Evolutionary conservation across 2,329 filamentous ascomycete genomes (phyloP), one percentile per base, ranked within the genome.

Genomic region (Acrocalymma vagum): DNA sequence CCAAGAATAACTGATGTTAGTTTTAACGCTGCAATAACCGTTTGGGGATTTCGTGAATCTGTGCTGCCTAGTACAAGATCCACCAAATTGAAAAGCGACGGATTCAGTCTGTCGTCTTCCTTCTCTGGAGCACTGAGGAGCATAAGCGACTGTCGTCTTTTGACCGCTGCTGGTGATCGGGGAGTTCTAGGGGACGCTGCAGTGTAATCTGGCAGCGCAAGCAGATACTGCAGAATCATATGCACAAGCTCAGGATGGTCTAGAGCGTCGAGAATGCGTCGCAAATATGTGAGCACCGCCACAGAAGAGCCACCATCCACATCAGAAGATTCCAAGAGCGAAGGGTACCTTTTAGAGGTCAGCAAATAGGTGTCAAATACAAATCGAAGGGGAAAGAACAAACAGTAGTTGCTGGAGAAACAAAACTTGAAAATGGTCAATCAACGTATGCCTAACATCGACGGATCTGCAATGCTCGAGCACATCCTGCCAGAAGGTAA

Each of bases 401-500:
- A 72, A 97, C 83, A 99, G 74, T 60, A 99, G 76, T 69, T 99
- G 94, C 69, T 96, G 90, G 36, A 99, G 76, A 67, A 99, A 99
- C 22, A 99, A 84, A 55, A 97, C 88, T 66, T 96, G 92, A 63
- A 99, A 99, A 71, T 99, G 94, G 66, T 99, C 94, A 21, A 99
- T 79, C 34, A 99, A 76, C 1, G 92, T 96, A 53, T 90, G 90
- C 66, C 93, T 94, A 55, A 99, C 90, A 64, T 97, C 93, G 1
- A 85, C 78, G 3, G 93, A 97, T 59, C 86, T 85, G 73, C 94
- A 99, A 70, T 97, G 93, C 67, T 97, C 94, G 46, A 99, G 77
- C 22, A 96, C 92, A 68, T 99, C 94, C 72, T 99, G 94, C 94
- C 94, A 99, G 65, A 99, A 99, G 5, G 95, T 78, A 32, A 99